A percentile compares a stretch with the other conserved stretches of the same genome.
phyloP scores from a whole-genome alignment of 352 stramenopile genomes.

The Pythium sp. region DNA sequence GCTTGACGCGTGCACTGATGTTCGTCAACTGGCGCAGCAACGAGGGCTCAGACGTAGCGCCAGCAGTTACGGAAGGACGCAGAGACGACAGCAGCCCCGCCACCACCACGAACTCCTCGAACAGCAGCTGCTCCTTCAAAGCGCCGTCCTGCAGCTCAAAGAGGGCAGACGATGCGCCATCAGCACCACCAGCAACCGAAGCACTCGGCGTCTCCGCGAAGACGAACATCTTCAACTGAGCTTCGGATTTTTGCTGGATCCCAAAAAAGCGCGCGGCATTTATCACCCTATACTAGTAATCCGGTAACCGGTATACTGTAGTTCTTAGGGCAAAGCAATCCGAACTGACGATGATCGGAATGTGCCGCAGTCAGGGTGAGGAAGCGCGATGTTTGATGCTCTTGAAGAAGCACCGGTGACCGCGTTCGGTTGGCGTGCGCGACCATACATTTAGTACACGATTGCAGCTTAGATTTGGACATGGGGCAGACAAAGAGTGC shows the following conservation, averaged over 20 bases:
- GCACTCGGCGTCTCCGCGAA: constrained; percentile 19
- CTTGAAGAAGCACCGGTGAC: too few species aligned
- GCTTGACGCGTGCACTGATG: constrained; percentile 55
- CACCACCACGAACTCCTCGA: constrained; percentile 60
- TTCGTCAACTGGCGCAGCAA: constrained; percentile 49
- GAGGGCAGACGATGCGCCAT: constrained; percentile 3
- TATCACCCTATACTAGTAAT: neutral
- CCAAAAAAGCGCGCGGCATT: neutral
- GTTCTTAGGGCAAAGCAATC: too few species aligned
- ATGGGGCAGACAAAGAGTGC: too few species aligned
- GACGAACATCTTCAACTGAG: constrained; percentile 36
- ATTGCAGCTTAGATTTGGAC: too few species aligned
- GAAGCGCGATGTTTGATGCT: too few species aligned
- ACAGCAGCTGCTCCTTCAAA: constrained; percentile 45
- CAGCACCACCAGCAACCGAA: neutral
- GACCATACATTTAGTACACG: too few species aligned
- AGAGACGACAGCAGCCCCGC: constrained; percentile 19
- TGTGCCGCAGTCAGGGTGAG: too few species aligned
- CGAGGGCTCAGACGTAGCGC: neutral
- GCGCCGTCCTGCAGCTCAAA: constrained; percentile 36
- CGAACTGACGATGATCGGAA: too few species aligned
- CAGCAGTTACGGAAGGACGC: neutral
- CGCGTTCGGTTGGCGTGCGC: too few species aligned
- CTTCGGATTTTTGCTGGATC: neutral
- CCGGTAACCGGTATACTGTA: neutral